Evolutionary conservation across 805 yeast species (phyloP).

Genomic region (Cyberlindnera mrakii): DNA sequence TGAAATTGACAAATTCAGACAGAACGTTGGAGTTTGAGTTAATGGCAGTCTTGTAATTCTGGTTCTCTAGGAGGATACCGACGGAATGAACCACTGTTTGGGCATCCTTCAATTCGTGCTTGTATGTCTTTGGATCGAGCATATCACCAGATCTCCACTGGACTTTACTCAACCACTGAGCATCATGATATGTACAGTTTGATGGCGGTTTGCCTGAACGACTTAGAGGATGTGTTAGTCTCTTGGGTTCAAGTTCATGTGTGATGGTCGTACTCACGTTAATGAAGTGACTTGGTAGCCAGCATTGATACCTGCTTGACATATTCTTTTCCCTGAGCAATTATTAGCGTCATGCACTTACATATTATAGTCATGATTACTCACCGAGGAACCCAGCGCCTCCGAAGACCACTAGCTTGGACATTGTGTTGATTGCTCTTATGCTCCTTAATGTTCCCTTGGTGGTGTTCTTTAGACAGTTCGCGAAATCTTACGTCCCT

Average conservation of each 20-base stretch:
- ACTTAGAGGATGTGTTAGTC: slow-evolving; percentile 5
- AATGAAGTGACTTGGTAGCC: slow-evolving; percentile 67
- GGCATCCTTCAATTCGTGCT: slow-evolving; percentile 38
- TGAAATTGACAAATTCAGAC: slow-evolving; percentile 31
- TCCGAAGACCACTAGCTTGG: slow-evolving; percentile 64
- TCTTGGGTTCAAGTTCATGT: background rate
- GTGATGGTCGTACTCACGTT: slow-evolving; percentile 28
- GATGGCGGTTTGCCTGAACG: slow-evolving; percentile 52
- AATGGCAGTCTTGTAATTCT: slow-evolving; percentile 54
- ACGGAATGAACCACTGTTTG: slow-evolving; percentile 76
- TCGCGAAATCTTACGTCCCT: too few relatives aligned
- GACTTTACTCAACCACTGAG: slow-evolving; percentile 50
- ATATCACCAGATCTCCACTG: slow-evolving; percentile 65
- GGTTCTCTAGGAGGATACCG: slow-evolving; percentile 70
- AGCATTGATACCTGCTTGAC: slow-evolving; percentile 55
- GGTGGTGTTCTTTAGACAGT: background rate
- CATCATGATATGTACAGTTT: slow-evolving; percentile 23
- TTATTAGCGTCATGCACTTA: background rate
- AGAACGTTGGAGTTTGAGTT: slow-evolving; percentile 21
- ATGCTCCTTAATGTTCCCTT: too few relatives aligned
- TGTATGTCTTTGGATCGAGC: slow-evolving; percentile 57
- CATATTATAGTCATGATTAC: slow-evolving; percentile 7
- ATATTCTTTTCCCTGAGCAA: slow-evolving; percentile 52
- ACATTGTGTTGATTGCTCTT: slow-evolving; percentile 9
- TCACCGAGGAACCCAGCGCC: slow-evolving; percentile 75